These are phyloP conservation scores for Daldinia bambusicola DNA, from an alignment of 495 filamentous ascomycete species.

Conservation along the genomic window DNA sequence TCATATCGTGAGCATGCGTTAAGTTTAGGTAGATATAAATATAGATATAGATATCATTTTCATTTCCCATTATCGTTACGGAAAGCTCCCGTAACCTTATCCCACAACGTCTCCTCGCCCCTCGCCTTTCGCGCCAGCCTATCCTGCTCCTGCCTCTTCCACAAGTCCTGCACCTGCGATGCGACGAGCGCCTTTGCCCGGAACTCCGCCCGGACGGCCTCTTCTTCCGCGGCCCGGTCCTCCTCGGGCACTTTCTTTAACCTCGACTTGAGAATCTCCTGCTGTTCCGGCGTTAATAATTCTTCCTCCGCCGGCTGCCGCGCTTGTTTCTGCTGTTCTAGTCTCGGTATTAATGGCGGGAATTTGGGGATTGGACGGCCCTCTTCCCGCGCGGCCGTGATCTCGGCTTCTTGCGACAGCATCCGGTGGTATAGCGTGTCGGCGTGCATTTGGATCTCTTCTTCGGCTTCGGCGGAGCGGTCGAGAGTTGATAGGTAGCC, in stretches of 20 bases:
- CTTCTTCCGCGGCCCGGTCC: conserved; percentile 73
- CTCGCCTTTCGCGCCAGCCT: conserved; percentile 67
- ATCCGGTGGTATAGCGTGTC: conserved; percentile 88
- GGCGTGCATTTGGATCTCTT: conserved; percentile 95
- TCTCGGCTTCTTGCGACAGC: conserved; percentile 76
- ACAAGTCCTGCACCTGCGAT: conserved; percentile 62
- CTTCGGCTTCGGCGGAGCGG: conserved; percentile 74
- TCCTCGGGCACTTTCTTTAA: conserved; percentile 68
- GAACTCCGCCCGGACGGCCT: conserved; percentile 68
- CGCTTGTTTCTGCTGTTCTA: conserved; percentile 13
- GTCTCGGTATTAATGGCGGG: conserved; percentile 54
- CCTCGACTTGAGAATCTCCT: conserved; percentile 60
- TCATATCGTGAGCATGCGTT: not conserved
- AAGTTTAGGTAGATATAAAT: not conserved
- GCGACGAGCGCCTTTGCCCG: conserved; percentile 67
- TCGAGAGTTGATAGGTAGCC: conserved; percentile 81
- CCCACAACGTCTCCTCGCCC: conserved; percentile 64
- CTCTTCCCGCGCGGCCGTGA: conserved; percentile 72
- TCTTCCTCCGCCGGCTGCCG: conserved; percentile 32
- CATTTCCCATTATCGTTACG: conserved; percentile 28
- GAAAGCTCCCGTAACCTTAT: conserved; percentile 53
- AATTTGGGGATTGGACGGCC: conserved; percentile 64
- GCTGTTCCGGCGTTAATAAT: conserved; percentile 49
- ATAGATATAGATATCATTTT: not conserved
- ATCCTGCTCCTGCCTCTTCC: conserved; percentile 66